Percentiles rank a stretch among this genome's conserved stretches.
Conservation (phyloP, 352 stramenopile genomes). For the Phytopythium helicoides region DNA sequence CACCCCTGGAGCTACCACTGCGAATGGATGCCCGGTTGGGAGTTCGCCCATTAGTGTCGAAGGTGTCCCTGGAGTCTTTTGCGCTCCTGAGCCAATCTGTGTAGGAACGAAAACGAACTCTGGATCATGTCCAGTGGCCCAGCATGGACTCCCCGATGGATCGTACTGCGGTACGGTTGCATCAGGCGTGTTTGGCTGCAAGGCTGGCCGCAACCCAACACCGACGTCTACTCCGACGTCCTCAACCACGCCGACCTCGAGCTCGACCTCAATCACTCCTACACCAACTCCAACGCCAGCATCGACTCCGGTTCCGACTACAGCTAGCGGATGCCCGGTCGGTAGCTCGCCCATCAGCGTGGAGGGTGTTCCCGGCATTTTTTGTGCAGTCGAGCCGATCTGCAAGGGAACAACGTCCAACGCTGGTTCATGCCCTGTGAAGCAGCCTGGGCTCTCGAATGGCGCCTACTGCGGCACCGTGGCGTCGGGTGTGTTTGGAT, state of each 20-base stretch:
- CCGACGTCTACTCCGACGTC: too few relatives aligned
- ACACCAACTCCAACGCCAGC: background rate
- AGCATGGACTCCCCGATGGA: constrained; percentile 23
- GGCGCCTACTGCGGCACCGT: constrained; percentile 34
- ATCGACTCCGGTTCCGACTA: background rate
- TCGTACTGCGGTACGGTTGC: constrained; percentile 33
- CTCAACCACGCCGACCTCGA: constrained; percentile 1
- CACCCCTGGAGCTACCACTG: constrained; percentile 1
- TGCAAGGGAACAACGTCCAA: constrained; percentile 14
- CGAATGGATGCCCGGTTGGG: background rate
- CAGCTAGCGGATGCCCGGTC: background rate
- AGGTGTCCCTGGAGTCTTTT: constrained; percentile 3
- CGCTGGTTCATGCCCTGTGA: constrained; percentile 14
- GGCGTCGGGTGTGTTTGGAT: constrained; percentile 30
- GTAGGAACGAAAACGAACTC: constrained; percentile 15
- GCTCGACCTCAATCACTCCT: constrained; percentile 1
- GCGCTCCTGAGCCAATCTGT: constrained; percentile 21
- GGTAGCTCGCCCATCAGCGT: constrained; percentile 21
- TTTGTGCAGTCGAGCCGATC: constrained; percentile 14
- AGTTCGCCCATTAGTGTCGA: constrained; percentile 28
- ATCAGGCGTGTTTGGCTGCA: constrained; percentile 37
- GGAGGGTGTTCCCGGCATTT: constrained; percentile 9
- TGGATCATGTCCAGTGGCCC: constrained; percentile 12
- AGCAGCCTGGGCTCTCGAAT: constrained; percentile 18
- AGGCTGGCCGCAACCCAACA: constrained; percentile 2